Evolutionary conservation across 306 rosid genomes (phyloP), one percentile per base, ranked within the genome.

Genomic region (Acacia acuminata): DNA sequence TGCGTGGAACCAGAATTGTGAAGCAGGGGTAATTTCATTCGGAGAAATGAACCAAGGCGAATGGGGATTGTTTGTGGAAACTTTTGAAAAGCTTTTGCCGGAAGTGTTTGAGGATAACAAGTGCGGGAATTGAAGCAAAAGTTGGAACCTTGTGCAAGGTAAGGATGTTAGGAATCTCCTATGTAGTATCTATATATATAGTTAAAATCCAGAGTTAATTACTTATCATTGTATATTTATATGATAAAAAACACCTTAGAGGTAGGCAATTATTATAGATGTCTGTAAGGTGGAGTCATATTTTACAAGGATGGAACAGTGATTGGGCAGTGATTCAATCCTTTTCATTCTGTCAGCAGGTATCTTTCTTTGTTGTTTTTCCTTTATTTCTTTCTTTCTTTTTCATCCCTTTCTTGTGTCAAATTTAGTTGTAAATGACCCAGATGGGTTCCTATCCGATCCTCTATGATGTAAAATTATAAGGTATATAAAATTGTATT

Each of bases 61-160:
- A 77, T 95, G 98, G 98, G 92, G 84, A 56, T 22, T 64, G 71
- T 95, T 95, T 78, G 50, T 95, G 88, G 91, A 88, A 66, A 77
- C 5, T 75, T 95, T 90, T 61, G 79, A 81, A 76, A 82, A 83
- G 90, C 73, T 93, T 76, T 90, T 93, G 84, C 84, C 79, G 0
- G 83, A 73, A 22, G 64, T 65, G 38, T 84, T 95, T 24, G 87
- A 86, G 73, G 81, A 82, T 43, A 84, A 77, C 40, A 89, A 73
- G 87, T 68, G 85, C 82, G 51, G 72, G 83, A 82, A 69, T 64
- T 86, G 88, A 89, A 85, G 82, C 89, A 86, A 56, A 87, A 86
- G 81, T 75, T 87, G 86, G 91, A 85, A 85, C 83, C 71, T 87
- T 86, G 66, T 86, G 94, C 87, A 82, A 81, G 83, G 87, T 84